phyloP scores from a whole-genome alignment of 768 basidiomycete species.

The Flagelloscypha sp. region DNA sequence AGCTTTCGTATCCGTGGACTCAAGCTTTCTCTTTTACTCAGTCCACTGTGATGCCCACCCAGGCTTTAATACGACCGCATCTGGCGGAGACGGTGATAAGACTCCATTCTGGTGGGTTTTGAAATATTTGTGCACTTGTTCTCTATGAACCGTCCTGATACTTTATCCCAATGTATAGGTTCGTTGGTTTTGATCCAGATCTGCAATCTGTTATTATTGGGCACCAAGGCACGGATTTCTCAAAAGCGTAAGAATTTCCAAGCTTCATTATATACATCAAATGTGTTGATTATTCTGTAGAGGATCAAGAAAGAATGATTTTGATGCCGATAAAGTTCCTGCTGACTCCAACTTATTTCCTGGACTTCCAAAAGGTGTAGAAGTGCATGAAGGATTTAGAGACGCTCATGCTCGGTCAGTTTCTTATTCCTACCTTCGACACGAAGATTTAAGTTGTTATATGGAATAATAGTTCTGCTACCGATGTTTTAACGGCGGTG shows the following conservation, averaged over 20 bases:
- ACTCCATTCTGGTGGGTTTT: conserved; percentile 33
- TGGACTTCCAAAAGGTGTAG: conserved; percentile 31
- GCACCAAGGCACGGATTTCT: conserved; percentile 36
- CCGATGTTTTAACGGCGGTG: conserved; percentile 31
- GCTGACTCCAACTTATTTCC: conserved; percentile 39
- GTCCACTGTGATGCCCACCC: conserved; percentile 34
- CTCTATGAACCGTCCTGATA: no score
- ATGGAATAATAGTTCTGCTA: conserved; percentile 20
- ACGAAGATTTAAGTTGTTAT: no score
- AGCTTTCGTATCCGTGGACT: conserved; percentile 2
- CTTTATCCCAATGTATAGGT: no score
- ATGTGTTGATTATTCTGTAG: conserved; percentile 16
- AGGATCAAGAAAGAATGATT: conserved; percentile 36
- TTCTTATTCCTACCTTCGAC: no score
- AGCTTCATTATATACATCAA: neutral
- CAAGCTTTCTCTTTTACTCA: conserved; percentile 18
- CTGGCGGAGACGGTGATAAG: conserved; percentile 36
- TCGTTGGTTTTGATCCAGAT: conserved; percentile 40
- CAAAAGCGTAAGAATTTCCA: conserved; percentile 16
- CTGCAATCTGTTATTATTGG: conserved; percentile 30
- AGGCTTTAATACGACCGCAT: conserved; percentile 34
- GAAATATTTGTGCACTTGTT: no score
- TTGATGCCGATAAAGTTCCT: conserved; percentile 36
- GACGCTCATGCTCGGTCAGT: conserved; percentile 33
- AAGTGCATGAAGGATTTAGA: conserved; percentile 41